These are phyloP conservation scores for Dysphania ambrosioides DNA, from an alignment of 148 eudicot species.

Conservation along the genomic window DNA sequence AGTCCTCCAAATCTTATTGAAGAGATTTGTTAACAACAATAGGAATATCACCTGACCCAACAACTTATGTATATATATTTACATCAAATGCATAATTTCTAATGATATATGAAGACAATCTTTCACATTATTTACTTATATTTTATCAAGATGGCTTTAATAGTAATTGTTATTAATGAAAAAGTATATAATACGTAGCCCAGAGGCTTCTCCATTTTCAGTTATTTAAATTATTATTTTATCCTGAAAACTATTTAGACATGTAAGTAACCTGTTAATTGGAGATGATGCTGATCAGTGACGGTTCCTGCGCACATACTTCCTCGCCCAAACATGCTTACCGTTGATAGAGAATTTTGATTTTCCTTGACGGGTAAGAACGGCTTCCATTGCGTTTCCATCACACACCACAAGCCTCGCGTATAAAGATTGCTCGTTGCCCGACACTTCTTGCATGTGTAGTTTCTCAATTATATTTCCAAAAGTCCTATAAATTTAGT, in stretches of 20 bases:
- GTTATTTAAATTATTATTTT: too few relatives aligned
- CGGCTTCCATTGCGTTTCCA: constrained; percentile 8
- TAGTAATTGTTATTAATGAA: too few relatives aligned
- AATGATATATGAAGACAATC: too few relatives aligned
- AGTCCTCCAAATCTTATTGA: too few relatives aligned
- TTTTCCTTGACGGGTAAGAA: constrained; percentile 18
- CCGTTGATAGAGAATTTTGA: constrained; percentile 36
- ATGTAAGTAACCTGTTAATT: constrained; percentile 38
- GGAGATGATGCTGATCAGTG: constrained; percentile 28
- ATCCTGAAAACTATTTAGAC: not conserved
- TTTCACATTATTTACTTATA: too few relatives aligned
- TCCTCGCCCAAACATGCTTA: constrained; percentile 38
- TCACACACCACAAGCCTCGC: constrained; percentile 31
- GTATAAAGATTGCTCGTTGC: constrained; percentile 31
- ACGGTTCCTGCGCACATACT: constrained; percentile 26
- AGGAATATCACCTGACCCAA: too few relatives aligned
- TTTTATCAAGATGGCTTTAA: too few relatives aligned
- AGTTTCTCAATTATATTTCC: constrained; percentile 26
- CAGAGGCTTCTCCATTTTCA: too few relatives aligned
- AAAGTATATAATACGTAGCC: too few relatives aligned
- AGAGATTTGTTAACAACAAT: too few relatives aligned
- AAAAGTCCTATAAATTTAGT: constrained; percentile 11
- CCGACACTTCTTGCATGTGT: constrained; percentile 32
- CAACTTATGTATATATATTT: too few relatives aligned
- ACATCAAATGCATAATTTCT: too few relatives aligned